Evolutionary conservation across 768 basidiomycete genomes (phyloP).

Genomic region (Cystobasidium onofrii): DNA sequence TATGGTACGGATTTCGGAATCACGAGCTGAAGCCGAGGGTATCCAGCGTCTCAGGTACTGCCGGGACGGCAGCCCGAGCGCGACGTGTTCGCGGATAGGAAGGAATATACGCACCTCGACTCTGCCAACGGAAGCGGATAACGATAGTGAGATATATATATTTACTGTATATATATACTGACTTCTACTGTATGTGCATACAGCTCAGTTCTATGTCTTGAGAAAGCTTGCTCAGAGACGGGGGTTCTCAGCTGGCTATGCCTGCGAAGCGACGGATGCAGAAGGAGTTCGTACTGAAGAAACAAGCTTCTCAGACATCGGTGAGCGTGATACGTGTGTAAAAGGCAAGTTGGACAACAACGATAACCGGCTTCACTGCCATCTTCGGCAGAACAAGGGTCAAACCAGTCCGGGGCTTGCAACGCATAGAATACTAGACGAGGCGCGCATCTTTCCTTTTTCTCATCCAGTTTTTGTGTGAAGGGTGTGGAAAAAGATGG

Average conservation of each 20-base stretch:
- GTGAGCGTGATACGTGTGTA: neutral
- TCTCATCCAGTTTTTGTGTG: neutral
- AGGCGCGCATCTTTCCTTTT: neutral
- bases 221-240: neutral
- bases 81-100: no score
- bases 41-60: neutral
- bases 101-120: no score
- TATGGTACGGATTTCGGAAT: neutral
- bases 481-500: neutral
- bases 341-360: neutral
- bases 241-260: neutral
- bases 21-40: neutral
- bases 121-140: no score
- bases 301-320: neutral
- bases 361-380: neutral
- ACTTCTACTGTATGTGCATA: neutral
- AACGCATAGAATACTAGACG: neutral
- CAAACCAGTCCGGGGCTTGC: neutral
- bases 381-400: neutral
- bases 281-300: conserved; percentile 3
- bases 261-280: neutral
- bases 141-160: no score
- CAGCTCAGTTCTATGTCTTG: neutral
- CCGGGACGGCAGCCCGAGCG: neutral
- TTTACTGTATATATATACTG: neutral